Evolutionary conservation across 306 rosid genomes (phyloP).

Genomic region (Argentina anserina): DNA sequence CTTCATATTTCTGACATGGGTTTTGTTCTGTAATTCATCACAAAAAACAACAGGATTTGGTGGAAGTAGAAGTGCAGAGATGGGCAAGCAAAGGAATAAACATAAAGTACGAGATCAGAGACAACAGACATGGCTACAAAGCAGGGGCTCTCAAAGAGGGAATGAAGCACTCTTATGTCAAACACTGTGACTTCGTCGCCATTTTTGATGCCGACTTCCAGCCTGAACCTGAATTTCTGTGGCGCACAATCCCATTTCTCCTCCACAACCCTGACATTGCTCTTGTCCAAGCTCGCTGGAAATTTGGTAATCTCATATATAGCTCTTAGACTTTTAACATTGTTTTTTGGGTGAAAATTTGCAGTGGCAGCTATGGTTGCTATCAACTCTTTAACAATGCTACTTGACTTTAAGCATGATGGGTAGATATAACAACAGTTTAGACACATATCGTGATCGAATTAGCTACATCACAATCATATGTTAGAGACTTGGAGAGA

Average conservation of each 20-base stretch:
- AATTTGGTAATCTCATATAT: conserved; percentile 45
- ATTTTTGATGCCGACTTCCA: conserved; percentile 95
- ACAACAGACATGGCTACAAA: conserved; percentile 81
- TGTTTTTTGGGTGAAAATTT: neutral
- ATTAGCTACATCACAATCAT: no score
- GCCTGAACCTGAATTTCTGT: conserved; percentile 77
- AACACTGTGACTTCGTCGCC: conserved; percentile 73
- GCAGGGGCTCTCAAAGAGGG: conserved; percentile 92
- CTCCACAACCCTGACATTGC: conserved; percentile 59
- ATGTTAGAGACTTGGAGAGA: no score
- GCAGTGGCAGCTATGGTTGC: neutral
- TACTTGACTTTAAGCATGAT: neutral
- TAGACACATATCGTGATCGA: neutral
- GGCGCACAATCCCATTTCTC: conserved; percentile 70
- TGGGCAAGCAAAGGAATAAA: conserved; percentile 82
- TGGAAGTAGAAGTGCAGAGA: conserved; percentile 67
- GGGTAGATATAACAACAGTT: neutral
- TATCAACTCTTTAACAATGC: neutral
- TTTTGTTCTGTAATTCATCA: conserved; percentile 11
- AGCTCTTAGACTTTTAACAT: neutral
- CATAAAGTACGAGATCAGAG: conserved; percentile 83
- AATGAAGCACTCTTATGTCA: conserved; percentile 83
- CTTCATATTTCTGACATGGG: conserved; percentile 1
- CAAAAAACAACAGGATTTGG: conserved; percentile 47
- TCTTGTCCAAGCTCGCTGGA: conserved; percentile 92